Percentiles rank a stretch among this genome's conserved stretches.
These are phyloP conservation scores for Grammothele lineata DNA, from an alignment of 768 basidiomycete species.

Conservation along the genomic window DNA sequence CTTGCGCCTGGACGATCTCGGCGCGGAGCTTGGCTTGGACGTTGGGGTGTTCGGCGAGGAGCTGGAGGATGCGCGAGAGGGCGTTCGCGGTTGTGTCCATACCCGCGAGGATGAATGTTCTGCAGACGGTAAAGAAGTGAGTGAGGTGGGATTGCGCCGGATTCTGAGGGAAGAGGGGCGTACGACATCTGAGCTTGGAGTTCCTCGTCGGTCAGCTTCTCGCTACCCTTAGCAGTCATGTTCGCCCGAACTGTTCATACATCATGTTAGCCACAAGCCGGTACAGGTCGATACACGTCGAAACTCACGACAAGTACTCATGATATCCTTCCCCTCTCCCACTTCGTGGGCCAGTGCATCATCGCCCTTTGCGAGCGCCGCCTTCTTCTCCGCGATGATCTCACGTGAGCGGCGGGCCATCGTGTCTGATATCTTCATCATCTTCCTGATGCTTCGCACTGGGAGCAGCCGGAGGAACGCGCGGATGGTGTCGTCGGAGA, in stretches of 20 bases:
- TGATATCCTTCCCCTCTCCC: slow-evolving; percentile 35
- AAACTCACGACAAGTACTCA: too few relatives aligned
- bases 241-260: slow-evolving; percentile 18
- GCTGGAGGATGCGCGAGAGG: slow-evolving; percentile 14
- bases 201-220: slow-evolving; percentile 11
- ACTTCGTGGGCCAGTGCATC: slow-evolving; percentile 29
- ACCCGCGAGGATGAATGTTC: slow-evolving; percentile 20
- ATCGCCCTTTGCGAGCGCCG: slow-evolving; percentile 31
- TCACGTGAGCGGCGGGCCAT: slow-evolving; percentile 33
- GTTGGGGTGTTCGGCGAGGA: slow-evolving; percentile 26
- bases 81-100: slow-evolving; percentile 25
- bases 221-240: slow-evolving; percentile 5
- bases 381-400: slow-evolving; percentile 36
- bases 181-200: slow-evolving; percentile 15
- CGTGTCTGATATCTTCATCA: slow-evolving; percentile 32
- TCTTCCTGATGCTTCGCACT: slow-evolving; percentile 16
- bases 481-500: not conserved
- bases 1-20: slow-evolving; percentile 13
- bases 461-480: not conserved
- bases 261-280: not conserved
- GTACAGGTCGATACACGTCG: slow-evolving; percentile 30
- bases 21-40: slow-evolving; percentile 30
- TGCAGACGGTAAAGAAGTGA: not conserved
- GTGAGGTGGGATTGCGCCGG: too few relatives aligned
- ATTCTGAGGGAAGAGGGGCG: not conserved